Base-by-base conservation (phyloP, 1,284 basidiomycete genomes). In the Wolfiporia cocos region DNA sequence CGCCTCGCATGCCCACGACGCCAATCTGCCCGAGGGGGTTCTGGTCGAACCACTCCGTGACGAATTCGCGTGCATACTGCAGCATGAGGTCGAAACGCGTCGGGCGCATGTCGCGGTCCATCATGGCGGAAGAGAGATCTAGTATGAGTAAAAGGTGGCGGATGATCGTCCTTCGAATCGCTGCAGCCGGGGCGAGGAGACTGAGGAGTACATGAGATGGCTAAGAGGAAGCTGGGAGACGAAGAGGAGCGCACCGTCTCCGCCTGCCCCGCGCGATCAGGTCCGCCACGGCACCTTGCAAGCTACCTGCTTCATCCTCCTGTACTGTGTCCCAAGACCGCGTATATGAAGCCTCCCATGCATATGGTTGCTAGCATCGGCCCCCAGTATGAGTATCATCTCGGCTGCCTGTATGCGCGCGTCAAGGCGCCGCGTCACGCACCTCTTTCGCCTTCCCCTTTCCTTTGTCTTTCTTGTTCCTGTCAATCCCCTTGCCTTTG, bases 1-100 rank as follows among this genome's bases (percentile, higher is more conserved):
- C 89, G 38, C 87, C 81, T 17, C 93, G 74, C 79, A 98, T 91
- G 6, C 87, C 86, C n/a, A 95, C 88, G 21, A 95, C 67, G 3
- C 90, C 92, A 48, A 96, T 86, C 64, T 99, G 95, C n/a, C 95
- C 93, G 15, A 99, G 75, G 0, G 95, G 95, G 57, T 99, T 99
- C 67, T 99, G 96, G 65, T 99, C 96, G 64, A 98, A 99, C 91
- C 95, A 99, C 61, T 99, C 95, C 6, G 78, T 71, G 18, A 98
- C 77, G 54, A 99, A 99, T 50, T 92, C 86, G 42, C 90, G 77
- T 14, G 92, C 77, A 58, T 94, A 95, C 56, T 92, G 85, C 30
- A 99, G 66, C 49, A 85, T 86, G 32, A 98, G 66, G 56, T 96
- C 91, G 51, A 93, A 92, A 42, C 95, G 76, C 15, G 88, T 93